These are phyloP conservation scores for Hepatocystis sp. DNA, from an alignment of 169 alveolate species.

Conservation along the genomic window DNA sequence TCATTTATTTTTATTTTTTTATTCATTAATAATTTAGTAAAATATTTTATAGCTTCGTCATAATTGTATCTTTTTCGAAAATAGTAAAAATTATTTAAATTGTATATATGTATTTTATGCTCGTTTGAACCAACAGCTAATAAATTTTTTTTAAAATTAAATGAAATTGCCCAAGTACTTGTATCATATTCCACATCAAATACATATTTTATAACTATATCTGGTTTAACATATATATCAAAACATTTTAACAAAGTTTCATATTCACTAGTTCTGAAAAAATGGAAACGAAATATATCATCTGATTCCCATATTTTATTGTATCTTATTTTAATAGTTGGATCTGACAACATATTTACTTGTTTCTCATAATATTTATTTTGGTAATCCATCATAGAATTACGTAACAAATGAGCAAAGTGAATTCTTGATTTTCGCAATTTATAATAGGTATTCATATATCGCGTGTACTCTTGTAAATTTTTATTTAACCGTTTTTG, in stretches of 20 bases:
- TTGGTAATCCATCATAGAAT: constrained; percentile 25
- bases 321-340: constrained; percentile 35
- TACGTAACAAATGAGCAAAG: constrained; percentile 50
- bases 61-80: constrained; percentile 62
- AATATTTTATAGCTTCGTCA: constrained; percentile 53
- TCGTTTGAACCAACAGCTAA: constrained; percentile 71
- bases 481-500: constrained; percentile 23
- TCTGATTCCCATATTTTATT: constrained; percentile 40
- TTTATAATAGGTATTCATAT: constrained; percentile 10
- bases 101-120: constrained; percentile 61
- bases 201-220: constrained; percentile 57
- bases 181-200: constrained; percentile 26
- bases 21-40: constrained; percentile 25
- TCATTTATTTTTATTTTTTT: constrained; percentile 18
- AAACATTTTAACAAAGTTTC: constrained; percentile 34
- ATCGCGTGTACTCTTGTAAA: constrained; percentile 10
- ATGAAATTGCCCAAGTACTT: constrained; percentile 74
- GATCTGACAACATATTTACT: constrained; percentile 42
- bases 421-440: constrained; percentile 30
- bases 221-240: constrained; percentile 59
- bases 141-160: constrained; percentile 62
- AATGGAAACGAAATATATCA: constrained; percentile 43
- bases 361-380: constrained; percentile 27
- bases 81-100: constrained; percentile 69
- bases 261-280: constrained; percentile 41